Evolutionary conservation across 495 filamentous ascomycete species (phyloP).

Genomic region (Hyaloscypha finlandica): DNA sequence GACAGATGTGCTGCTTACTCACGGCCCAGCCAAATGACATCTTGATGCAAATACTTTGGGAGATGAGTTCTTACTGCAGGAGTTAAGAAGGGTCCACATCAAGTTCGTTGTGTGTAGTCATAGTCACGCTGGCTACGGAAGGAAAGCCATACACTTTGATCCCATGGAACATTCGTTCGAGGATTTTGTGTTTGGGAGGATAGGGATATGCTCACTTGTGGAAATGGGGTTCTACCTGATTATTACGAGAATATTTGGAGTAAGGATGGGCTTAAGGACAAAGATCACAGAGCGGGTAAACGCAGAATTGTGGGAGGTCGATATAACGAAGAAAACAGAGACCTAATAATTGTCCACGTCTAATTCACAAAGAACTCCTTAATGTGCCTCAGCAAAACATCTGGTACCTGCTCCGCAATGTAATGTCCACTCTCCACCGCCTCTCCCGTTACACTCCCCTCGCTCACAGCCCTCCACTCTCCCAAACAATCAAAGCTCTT

Average conservation of each 20-base stretch:
- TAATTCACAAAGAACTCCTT: conserved; percentile 31
- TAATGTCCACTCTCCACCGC: conserved; percentile 43
- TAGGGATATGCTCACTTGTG: too few relatives aligned
- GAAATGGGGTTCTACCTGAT: too few relatives aligned
- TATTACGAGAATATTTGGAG: neutral
- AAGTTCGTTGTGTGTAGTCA: too few relatives aligned
- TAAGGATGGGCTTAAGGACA: neutral
- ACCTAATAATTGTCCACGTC: neutral
- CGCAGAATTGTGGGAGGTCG: neutral
- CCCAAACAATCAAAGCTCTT: conserved; percentile 37
- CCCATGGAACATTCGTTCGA: too few relatives aligned
- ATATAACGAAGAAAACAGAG: neutral
- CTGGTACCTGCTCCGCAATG: conserved; percentile 44
- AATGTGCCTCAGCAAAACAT: conserved; percentile 36
- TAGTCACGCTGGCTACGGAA: too few relatives aligned
- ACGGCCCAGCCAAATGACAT: too few relatives aligned
- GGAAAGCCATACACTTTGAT: too few relatives aligned
- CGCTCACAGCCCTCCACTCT: conserved; percentile 40
- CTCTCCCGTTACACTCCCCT: conserved; percentile 33
- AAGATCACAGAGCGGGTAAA: neutral
- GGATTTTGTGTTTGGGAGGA: too few relatives aligned
- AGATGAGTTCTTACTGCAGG: too few relatives aligned
- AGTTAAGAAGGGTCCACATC: too few relatives aligned
- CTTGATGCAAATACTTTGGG: too few relatives aligned
- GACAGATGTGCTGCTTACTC: too few relatives aligned